Base-by-base conservation (phyloP, 2,329 filamentous ascomycete genomes). In the Rutstroemia sp. region DNA sequence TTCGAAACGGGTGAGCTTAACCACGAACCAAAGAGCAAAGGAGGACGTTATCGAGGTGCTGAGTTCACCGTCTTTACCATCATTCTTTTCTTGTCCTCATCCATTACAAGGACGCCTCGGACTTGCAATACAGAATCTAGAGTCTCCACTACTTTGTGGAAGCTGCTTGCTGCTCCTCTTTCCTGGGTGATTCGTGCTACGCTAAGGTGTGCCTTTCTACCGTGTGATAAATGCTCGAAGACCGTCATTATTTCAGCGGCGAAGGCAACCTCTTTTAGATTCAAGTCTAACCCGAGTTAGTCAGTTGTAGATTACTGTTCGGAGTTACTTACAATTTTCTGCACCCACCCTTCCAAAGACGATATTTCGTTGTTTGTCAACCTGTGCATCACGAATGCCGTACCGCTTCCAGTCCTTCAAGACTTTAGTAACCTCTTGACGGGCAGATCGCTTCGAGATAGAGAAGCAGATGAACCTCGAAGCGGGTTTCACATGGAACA, bases 121-220 rank as follows among this genome's bases (percentile, higher is more conserved):
- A 76, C 76, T 61, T 77, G 78, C 69, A 95, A 83, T 16, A 90
- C 80, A 19, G 80, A 77, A 62, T 86, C 80, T 64, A 96, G 77
- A 3, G 87, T 87, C 58, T 91, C 87, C 25, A 95, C 81, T 9
- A 96, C 88, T 67, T 83, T 85, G 69, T 90, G 81, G 74, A 97
- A 95, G 64, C 88, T 94, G 65, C 87, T 94, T 39, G 90, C 91
- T 1, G 92, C 92, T n/a, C 92, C 94, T 57, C 86, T 86, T 68
- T 94, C 90, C 68, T 96, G 92, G 1, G 88, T 92, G 70, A 96
- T 90, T 38, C 90, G 86, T 30, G 89, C 83, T 62, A 96, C 84
- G 70, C 87, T 88, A 54, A 96, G 79, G 48, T 86, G 86, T 47
- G 83, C 85, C 61, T 83, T 85, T 65, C 82, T 86, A 49, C 89